Base-by-base conservation (phyloP, 2,329 filamentous ascomycete species). In the Chaetomiaceae sp. region DNA sequence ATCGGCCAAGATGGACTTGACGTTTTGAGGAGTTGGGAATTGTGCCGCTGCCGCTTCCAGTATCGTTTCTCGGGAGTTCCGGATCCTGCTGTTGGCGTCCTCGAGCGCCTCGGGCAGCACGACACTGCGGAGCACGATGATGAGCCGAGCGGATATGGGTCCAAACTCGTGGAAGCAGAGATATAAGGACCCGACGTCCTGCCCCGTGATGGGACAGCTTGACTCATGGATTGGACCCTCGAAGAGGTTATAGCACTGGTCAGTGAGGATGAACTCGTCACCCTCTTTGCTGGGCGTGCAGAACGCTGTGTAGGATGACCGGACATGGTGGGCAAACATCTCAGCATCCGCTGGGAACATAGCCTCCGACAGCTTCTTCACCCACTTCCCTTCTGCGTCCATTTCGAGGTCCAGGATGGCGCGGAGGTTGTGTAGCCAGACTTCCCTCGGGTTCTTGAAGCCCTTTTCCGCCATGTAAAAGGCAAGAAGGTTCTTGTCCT, bases 401-500 rank as follows among this genome's bases (percentile, higher is more conserved):
- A 62, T 63, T 4, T 61, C 55, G 7, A 62, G 25, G 6, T 63
- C 52, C 19, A 63, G 58, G 23, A 64, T 60, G 19, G 58, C 48
- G 30, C 59, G 56, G 30, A 65, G 51, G 13, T 57, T 57, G 16
- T 63, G 50, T 14, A 62, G 57, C 63, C 62, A 65, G 8, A 64
- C 62, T 12, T 64, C 59, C 19, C 63, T 19, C 1, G 63, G 62
- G 13, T 57, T 50, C 35, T 54, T 53, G 49, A 63, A 58, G 2
- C 56, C 50, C n/a, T 59, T 60, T 21, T 60, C 37, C 13, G 46
- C 21, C 62, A 65, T 65, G 44, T 64, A 62, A 12, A 43, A 47
- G 3, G 40, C 52, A 2, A 64, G 17, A 9, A 23, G 19, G 16
- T 54, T 51, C 33, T 54, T 55, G 48, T 65, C 63, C 20, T 61